Base-by-base conservation (phyloP, 179 eudicot genomes). In the Corrigiola litoralis region DNA sequence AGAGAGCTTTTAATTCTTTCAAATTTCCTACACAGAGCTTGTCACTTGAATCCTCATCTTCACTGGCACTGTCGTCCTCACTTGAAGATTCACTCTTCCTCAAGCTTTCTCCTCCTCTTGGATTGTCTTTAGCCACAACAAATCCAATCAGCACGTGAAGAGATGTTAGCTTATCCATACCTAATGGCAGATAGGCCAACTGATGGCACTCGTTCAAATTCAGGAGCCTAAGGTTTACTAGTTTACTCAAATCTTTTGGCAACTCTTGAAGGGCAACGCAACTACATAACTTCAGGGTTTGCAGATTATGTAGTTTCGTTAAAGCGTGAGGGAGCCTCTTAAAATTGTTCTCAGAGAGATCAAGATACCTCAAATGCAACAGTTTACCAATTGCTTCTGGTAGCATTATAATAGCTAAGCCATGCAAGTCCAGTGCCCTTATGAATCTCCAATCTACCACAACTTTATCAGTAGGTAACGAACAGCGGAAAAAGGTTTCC, bases 301-400 rank as follows among this genome's bases (percentile, higher is more conserved):
- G 66, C 59, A 68, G 50, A 31, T 58, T 49, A 8, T 7, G 20
- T 6, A 59, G 46, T 6, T 50, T 31, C 14, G 50, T 4, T 21
- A 68, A 25, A 14, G 58, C 36, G 6, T 36, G 16, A 0, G 72
- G 72, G 1, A 68, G 48, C 41, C 29, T 5, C 38, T 27, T 18
- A 6, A 66, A 11, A 25, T 24, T 23, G 18, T 50, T 13, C 7
- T 38, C 25, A 20, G 66, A 58, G 16, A 69, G 42, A 29, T 69
- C 58, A 4, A 69, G 73, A 48, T 69, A 69, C 21, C 61, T 49
- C 48, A 69, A 21, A 60, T 61, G 66, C n/a, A 40, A 8, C 18
- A 68, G 11, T 14, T 29, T 28, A 36, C 37, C 44, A 10, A 60
- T 37, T 21, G 29, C 24, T 12, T 17, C 23, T 10, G 69, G 68